Evolutionary conservation across 306 rosid genomes (phyloP), one percentile per base, ranked within the genome.

Genomic region (Leucaena leucocephala): DNA sequence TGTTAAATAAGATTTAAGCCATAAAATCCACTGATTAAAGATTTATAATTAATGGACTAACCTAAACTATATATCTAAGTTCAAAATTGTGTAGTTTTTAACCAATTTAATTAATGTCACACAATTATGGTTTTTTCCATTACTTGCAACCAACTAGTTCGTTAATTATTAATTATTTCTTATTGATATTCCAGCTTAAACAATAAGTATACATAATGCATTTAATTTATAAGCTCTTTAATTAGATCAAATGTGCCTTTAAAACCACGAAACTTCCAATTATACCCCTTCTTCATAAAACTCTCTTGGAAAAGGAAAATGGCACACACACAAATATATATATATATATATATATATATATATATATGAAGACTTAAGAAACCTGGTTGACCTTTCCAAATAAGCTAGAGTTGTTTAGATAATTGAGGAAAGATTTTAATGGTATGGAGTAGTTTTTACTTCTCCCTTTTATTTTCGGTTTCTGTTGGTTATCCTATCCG

Each of bases 341-440:
- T 52, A n/a, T n/a, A n/a, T n/a, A n/a, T n/a, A n/a, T n/a, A n/a
- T n/a, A n/a, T n/a, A n/a, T n/a, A n/a, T n/a, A n/a, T n/a, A n/a
- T n/a, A n/a, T n/a, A n/a, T n/a, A 52, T 16, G 58, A 52, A 52
- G 2, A 17, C 8, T 27, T 27, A 7, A n/a, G 27, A 62, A 62
- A 34, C 14, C 19, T 62, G 3, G 4, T 62, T 12, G 7, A 13
- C 5, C 68, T 62, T 27, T 62, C 40, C 2, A 62, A 34, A 34
- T 36, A 63, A 35, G 44, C 22, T 63, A 63, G 69, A 63, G 21
- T 15, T 35, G 69, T 63, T 35, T 35, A 63, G 38, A 14, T 36
- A 36, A 63, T 2, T 35, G 44, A 35, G 69, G 69, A 63, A 63
- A 63, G 69, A 63, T 6, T 36, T 34, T 63, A 63, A 63, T 63